Base-by-base conservation (phyloP, 331 rosid genomes). In the Quercus phellos region DNA sequence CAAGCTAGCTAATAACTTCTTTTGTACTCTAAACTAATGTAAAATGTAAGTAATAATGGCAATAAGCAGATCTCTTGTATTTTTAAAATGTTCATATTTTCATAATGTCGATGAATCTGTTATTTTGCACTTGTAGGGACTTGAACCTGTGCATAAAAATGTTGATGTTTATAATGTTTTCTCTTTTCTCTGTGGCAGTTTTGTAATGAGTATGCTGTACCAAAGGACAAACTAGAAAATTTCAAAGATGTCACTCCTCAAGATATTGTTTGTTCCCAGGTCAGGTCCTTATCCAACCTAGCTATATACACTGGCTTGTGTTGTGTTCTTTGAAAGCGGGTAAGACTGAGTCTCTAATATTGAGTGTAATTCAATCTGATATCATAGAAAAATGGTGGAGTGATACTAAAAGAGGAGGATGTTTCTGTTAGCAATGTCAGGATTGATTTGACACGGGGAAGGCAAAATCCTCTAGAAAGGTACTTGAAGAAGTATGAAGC, bases 201-300 rank as follows among this genome's bases (percentile, higher is more conserved):
- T 61, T 92, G 98, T 81, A 94, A 92, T 32, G 97, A 92, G 78
- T 94, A 94, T 90, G 87, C 98, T 17, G 96, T 94, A 68, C 99
- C 98, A 17, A 94, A 85, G 88, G 90, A 90, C 78, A 86, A 85
- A 84, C 73, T 92, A 74, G 94, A 91, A 50, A 77, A 91, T 75
- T 92, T 90, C 81, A 92, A 88, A 87, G 88, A 87, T 22, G 94
- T 92, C 80, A 94, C 98, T 26, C 90, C 97, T 14, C 92, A 88
- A 86, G 99, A 94, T 81, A 94, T 94, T 79, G 88, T 91, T 84
- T 94, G 99, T 77, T 86, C 97, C 19, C 98, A 94, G 97, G 99
- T 94, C 98, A 94, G 97, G 99, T 94, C 50, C 66, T 78, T 77
- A 61, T 72, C 12, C 30, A 27, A 55, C 73, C 77, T 70, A 72